Evolutionary conservation across 192 early-diverging fungal species (phyloP), one percentile per base, ranked within the genome.

Genomic region (Coemansia asiatica): DNA sequence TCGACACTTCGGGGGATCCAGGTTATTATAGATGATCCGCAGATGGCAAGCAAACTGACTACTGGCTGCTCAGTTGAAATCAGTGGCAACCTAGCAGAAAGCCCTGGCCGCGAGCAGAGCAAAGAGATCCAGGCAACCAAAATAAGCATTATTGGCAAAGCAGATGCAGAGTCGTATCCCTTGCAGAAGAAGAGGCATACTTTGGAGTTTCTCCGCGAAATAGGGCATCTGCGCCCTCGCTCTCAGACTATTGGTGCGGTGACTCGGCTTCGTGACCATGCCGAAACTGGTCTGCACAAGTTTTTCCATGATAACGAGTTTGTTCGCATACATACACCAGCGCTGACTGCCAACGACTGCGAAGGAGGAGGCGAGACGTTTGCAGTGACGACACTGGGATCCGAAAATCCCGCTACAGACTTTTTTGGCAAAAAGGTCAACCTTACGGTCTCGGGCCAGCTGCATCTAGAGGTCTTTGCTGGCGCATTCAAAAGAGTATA

Each of bases 311-410:
- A 84, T 23, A 79, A 91, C 70, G 87, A 92, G 47, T 94, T 93
- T 67, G 64, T 89, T 7, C 87, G 89, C 29, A 71, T 92, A 35
- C 88, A 93, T 56, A 94, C 94, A 7, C 94, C 94, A 1, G 81
- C 92, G 4, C 51, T 95, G 66, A 95, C 94, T 12, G 81, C 88
- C 6, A 87, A 90, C 62, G 94, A 95, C 67, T 95, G 92, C 79
- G 94, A 95, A 62, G 94, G 92, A 28, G 94, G 89, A 13, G 92
- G 94, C 8, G 91, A 95, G 70, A 89, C 89, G 2, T 95, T 95
- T 67, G 78, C 84, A 18, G 67, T 67, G 1, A 47, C 50, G 18
- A 77, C 69, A 25, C 21, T 40, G 19, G 66, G 60, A 0, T 26
- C 44, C 8, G 61, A 71, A 2, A 28, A 60, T n/a, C 68, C 68